A percentile compares a stretch with the other conserved stretches of the same genome.
Evolutionary conservation across 2,329 filamentous ascomycete species (phyloP).

Genomic region (Spiromastix sp.): DNA sequence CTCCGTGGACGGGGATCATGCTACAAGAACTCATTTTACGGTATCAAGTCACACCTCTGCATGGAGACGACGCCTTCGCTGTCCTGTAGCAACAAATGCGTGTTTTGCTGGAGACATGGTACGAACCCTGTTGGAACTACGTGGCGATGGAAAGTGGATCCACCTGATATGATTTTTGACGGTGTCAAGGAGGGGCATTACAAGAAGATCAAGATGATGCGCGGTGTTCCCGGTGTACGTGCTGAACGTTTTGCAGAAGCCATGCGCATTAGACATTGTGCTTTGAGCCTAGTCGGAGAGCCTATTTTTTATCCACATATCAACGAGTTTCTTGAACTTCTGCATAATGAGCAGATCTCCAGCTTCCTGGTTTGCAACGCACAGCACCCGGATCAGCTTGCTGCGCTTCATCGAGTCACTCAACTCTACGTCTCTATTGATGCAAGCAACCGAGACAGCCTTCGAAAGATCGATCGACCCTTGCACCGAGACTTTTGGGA

Average conservation of each 20-base stretch:
- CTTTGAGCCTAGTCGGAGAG: conserved; percentile 83
- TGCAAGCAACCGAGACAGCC: conserved; percentile 76
- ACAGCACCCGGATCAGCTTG: conserved; percentile 86
- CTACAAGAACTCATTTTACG: conserved; percentile 97
- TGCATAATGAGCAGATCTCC: conserved; percentile 79
- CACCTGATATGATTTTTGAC: conserved; percentile 77
- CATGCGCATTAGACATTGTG: conserved; percentile 87
- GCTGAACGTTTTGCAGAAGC: conserved; percentile 88
- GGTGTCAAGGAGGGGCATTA: conserved; percentile 90
- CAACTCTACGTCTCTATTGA: conserved; percentile 97
- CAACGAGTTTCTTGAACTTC: conserved; percentile 76
- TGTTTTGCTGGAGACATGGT: conserved; percentile 97
- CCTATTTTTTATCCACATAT: conserved; percentile 99
- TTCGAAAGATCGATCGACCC: conserved; percentile 81
- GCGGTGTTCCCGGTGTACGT: conserved; percentile 82
- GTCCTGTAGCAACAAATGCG: conserved; percentile 95
- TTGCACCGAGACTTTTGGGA: conserved; percentile 97
- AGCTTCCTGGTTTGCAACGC: conserved; percentile 96
- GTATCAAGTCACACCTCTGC: conserved; percentile 89
- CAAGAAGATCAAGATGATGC: conserved; percentile 95
- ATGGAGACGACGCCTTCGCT: conserved; percentile 97
- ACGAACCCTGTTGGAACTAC: conserved; percentile 95
- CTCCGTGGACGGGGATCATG: conserved; percentile 87
- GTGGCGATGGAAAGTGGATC: conserved; percentile 93
- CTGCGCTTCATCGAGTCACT: conserved; percentile 71